Conservation (phyloP, 2,329 filamentous ascomycete species). For the Aspergillus sp. region DNA sequence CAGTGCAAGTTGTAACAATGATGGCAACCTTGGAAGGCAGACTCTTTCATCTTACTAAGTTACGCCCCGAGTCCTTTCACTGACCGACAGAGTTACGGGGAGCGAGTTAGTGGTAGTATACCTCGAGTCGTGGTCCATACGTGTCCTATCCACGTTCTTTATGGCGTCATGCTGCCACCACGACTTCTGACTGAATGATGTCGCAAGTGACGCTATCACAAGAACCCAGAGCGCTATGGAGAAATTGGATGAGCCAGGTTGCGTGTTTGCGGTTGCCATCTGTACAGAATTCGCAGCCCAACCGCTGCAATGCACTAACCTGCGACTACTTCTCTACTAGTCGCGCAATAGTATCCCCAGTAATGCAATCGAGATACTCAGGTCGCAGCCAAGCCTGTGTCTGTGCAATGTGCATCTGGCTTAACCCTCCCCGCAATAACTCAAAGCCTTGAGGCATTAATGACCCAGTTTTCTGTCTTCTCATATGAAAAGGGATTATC, state of each 20-base stretch:
- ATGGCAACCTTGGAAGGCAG: neutral
- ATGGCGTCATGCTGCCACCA: constrained; percentile 3
- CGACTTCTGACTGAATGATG: constrained; percentile 5
- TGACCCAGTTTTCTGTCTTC: neutral
- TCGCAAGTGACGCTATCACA: neutral
- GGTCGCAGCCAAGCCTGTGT: constrained; percentile 2
- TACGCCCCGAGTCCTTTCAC: too few species aligned
- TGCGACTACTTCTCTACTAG: neutral
- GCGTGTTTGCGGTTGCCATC: too few species aligned
- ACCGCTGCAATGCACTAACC: constrained; percentile 4
- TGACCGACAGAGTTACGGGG: too few species aligned
- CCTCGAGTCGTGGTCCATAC: neutral
- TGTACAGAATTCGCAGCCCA: neutral
- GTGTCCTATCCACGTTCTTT: neutral
- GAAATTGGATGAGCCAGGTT: neutral
- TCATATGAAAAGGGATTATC: neutral
- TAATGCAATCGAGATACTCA: constrained; percentile 7
- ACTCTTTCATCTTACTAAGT: too few species aligned
- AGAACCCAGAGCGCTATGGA: neutral
- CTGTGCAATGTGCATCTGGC: neutral
- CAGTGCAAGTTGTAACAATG: neutral
- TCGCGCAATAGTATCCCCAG: neutral
- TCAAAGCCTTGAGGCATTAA: neutral
- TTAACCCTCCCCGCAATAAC: neutral
- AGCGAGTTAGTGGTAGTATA: too few species aligned